Conservation (phyloP, 805 yeast genomes). For the Saturnispora hagleri region DNA sequence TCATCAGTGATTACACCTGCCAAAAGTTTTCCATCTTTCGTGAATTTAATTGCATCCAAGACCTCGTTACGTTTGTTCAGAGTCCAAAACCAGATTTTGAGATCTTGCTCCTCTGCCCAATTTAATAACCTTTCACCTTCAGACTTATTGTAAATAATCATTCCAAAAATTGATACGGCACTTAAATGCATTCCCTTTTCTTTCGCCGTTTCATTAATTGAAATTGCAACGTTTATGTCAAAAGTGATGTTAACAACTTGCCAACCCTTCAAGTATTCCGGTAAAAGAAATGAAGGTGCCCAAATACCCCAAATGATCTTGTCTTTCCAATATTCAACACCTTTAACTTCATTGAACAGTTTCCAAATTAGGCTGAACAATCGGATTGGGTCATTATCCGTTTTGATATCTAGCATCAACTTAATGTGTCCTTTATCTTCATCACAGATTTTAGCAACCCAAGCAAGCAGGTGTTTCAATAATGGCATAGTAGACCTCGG, state of each 20-base stretch:
- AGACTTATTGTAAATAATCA: conserved; percentile 17
- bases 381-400: conserved; percentile 23
- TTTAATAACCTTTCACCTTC: conserved; percentile 14
- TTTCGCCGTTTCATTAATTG: conserved; percentile 12
- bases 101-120: conserved; percentile 14
- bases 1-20: conserved; percentile 21
- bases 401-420: conserved; percentile 32
- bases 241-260: conserved; percentile 26
- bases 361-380: conserved; percentile 21
- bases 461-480: conserved; percentile 23
- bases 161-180: conserved; percentile 18
- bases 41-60: conserved; percentile 10
- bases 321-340: conserved; percentile 25
- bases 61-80: conserved; percentile 23
- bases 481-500: conserved; percentile 29
- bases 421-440: conserved; percentile 28
- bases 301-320: conserved; percentile 32
- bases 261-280: conserved; percentile 20
- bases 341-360: conserved; percentile 16
- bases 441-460: conserved; percentile 35
- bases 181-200: conserved; percentile 15
- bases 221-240: conserved; percentile 17
- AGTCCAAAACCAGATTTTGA: conserved; percentile 31
- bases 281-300: conserved; percentile 23
- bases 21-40: conserved; percentile 8